phyloP scores from a whole-genome alignment of 2,329 filamentous ascomycete species.

The Apiospora rasikravindrae region DNA sequence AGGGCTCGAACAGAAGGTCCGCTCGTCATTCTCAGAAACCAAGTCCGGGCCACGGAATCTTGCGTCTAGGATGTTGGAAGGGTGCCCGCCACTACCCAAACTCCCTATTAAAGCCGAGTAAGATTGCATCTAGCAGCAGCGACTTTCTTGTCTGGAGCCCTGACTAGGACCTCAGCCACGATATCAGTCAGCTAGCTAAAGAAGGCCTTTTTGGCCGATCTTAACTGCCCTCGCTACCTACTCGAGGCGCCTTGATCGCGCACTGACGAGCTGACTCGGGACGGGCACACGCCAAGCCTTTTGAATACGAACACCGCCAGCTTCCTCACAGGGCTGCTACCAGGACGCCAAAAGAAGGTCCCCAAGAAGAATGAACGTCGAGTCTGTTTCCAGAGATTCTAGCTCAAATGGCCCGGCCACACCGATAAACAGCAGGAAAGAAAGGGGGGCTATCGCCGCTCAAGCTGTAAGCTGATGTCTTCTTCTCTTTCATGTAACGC shows the following conservation, averaged over 20 bases:
- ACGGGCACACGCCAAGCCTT: neutral
- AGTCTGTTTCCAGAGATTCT: conserved; percentile 33
- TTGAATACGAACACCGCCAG: neutral
- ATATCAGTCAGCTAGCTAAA: neutral
- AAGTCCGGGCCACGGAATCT: neutral
- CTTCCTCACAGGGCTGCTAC: neutral
- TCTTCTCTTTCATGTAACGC: neutral
- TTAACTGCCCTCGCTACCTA: neutral
- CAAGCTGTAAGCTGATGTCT: conserved; percentile 38
- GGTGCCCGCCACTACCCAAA: neutral
- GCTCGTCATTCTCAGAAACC: neutral
- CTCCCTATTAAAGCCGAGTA: neutral
- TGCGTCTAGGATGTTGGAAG: neutral
- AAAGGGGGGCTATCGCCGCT: conserved; percentile 46
- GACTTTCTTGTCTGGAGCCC: neutral
- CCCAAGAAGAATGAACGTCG: conserved; percentile 32
- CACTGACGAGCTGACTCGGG: conserved; percentile 1
- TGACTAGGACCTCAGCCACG: neutral
- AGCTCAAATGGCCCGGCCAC: conserved; percentile 41
- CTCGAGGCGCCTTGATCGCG: neutral
- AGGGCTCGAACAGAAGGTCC: neutral
- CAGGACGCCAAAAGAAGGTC: neutral
- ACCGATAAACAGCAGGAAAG: conserved; percentile 41
- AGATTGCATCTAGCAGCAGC: neutral
- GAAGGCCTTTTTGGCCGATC: conserved; percentile 4